These are phyloP conservation scores for Aspergillus sclerotiicarbonarius DNA, from an alignment of 495 filamentous ascomycete species.

Conservation along the genomic window DNA sequence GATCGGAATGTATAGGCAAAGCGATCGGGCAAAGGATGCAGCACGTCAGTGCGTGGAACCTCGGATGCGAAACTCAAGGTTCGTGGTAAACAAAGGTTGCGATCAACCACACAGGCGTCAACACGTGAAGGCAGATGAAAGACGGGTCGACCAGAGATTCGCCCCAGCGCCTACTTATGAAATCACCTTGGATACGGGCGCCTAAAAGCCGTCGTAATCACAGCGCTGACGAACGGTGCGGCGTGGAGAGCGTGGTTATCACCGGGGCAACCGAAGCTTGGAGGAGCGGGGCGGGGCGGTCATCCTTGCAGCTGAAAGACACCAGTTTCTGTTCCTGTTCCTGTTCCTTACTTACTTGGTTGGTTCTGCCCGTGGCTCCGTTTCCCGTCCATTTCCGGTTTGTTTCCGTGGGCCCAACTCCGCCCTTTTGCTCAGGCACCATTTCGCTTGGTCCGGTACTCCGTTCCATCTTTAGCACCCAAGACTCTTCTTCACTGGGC, in stretches of 20 bases:
- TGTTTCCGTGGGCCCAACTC: no score
- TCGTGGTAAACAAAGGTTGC: slow-evolving; percentile 8
- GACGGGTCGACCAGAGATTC: not conserved
- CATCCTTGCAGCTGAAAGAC: slow-evolving; percentile 16
- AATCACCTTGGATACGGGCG: slow-evolving; percentile 9
- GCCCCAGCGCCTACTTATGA: not conserved
- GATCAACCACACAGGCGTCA: slow-evolving; percentile 2
- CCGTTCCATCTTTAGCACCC: no score
- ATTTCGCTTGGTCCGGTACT: no score
- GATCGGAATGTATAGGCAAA: slow-evolving; percentile 7
- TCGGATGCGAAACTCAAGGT: slow-evolving; percentile 2
- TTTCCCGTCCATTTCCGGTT: no score
- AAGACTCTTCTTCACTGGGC: no score
- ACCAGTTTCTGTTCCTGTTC: no score
- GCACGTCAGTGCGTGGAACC: not conserved
- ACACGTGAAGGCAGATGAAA: not conserved
- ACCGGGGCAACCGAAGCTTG: slow-evolving; percentile 28
- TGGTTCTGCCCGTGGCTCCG: no score
- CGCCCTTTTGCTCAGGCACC: no score
- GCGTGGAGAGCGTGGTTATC: slow-evolving; percentile 23
- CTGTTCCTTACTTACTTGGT: not conserved
- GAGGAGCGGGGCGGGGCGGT: slow-evolving; percentile 19
- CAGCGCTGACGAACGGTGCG: slow-evolving; percentile 13
- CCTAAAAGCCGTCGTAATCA: slow-evolving; percentile 10
- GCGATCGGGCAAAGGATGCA: not conserved